Evolutionary conservation across 192 early-diverging fungal genomes (phyloP).

Genomic region (Gonapodya prolifera): DNA sequence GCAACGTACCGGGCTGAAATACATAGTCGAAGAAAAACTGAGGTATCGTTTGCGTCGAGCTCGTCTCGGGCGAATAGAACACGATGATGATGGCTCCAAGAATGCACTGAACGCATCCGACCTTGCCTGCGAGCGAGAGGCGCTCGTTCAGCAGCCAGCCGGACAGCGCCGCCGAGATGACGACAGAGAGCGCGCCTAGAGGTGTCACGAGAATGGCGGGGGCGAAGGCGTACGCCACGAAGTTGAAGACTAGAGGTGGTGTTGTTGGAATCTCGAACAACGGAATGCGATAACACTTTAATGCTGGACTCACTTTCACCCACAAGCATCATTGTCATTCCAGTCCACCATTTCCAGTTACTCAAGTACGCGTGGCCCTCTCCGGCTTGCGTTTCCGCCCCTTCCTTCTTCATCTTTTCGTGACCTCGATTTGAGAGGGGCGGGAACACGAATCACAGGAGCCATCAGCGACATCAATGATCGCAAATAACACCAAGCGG

Average conservation of each 20-base stretch:
- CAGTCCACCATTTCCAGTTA: slow-evolving; percentile 3
- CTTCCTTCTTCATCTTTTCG: background rate
- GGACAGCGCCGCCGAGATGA: background rate
- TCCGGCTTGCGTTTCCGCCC: background rate
- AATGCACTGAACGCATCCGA: too few species aligned
- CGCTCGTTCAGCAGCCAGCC: background rate
- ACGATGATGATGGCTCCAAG: slow-evolving; percentile 44
- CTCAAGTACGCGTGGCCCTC: slow-evolving; percentile 1
- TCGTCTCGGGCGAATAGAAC: slow-evolving; percentile 29
- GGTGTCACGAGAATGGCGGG: too few species aligned
- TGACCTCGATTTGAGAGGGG: background rate
- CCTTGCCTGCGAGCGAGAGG: background rate
- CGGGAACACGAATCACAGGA: too few species aligned
- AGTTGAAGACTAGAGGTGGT: too few species aligned
- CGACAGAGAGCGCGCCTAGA: too few species aligned
- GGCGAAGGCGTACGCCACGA: too few species aligned
- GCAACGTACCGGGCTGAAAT: slow-evolving; percentile 38
- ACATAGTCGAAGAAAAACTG: slow-evolving; percentile 30
- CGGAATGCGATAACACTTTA: background rate
- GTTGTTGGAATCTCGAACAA: background rate
- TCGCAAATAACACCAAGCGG: too few species aligned
- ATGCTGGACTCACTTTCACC: background rate
- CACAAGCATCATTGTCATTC: background rate
- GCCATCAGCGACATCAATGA: too few species aligned
- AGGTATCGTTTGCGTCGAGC: slow-evolving; percentile 21